Base-by-base conservation (phyloP, 2,329 filamentous ascomycete species). In the Teratosphaeria viscida region DNA sequence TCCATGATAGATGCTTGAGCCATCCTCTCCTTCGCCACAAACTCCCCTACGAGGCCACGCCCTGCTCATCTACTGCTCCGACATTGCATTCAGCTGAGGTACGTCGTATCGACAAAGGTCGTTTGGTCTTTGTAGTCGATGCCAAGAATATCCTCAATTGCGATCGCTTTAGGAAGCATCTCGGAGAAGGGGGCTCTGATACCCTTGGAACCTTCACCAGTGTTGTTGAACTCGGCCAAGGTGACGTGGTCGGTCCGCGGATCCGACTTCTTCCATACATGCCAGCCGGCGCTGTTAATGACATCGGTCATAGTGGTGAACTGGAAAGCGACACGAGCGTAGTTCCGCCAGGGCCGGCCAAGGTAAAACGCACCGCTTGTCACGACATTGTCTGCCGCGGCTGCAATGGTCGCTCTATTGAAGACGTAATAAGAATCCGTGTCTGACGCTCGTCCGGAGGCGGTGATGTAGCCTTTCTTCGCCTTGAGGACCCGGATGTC, bases 221-320 rank as follows among this genome's bases (percentile, higher is more conserved):
- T 78, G 71, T 87, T 87, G 23, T 65, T 72, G 66, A 81, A 86
- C 75, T 87, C 85, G 5, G 43, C 52, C 62, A 82, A 86, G 29
- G 75, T 70, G 1, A 86, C 80, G 52, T 81, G 72, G 37, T 74
- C 75, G 1, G 81, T 84, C 39, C 77, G 75, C n/a, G 75, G 68
- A 52, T 79, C 74, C 2, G 73, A 74, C 1, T 64, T 72, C 60
- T 77, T 78, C 85, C 85, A 87, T 32, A 74, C 67, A 2, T 65
- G 69, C 84, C 85, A 87, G 0, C 85, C 85, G 0, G 79, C 78
- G 1, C 75, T 61, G 65, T 86, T 85, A 66, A 88, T 78, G 23
- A 86, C 81, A 27, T 73, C 71, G 8, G 75, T 76, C 71, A 88
- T 73, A 35, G 68, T 68, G 0, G 80, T 81, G 56, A 76, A 72